Evolutionary conservation across 371 early-diverging fungal species (phyloP), one percentile per base, ranked within the genome.

Genomic region (Apophysomyces variabilis): DNA sequence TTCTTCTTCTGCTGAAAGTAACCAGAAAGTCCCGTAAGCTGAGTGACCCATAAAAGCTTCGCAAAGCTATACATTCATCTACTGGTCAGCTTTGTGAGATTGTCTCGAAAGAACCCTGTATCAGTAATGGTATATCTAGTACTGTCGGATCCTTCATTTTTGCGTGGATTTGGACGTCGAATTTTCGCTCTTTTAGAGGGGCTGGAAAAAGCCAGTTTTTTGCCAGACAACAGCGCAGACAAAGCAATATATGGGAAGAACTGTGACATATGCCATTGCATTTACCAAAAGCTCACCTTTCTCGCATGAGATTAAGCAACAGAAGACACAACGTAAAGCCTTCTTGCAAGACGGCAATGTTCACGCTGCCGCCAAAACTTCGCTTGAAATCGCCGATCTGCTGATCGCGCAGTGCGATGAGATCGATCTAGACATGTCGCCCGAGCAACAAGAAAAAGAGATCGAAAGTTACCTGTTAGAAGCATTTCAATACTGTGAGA

Each of bases 231-330:
- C 32, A 26, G 37, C 44, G 38, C 60, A 41, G 16, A 39, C 54
- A 11, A 43, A 57, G 36, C 13, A 35, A 59, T 38, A 8, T 3
- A 79, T 79, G 80, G 74, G 72, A 16, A 75, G 72, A 62, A 59
- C 36, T 60, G 77, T 72, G 14, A 76, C 78, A 4, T 81, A 75
- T 62, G 74, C 65, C 11, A 80, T 80, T 60, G 68, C 68, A 7
- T 74, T 69, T 18, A 54, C 60, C 4, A 60, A 66, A 12, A 47
- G 57, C 37, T 67, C 74, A 0, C 66, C 67, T 6, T 66, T 66
- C 21, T 57, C 59, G 7, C 45, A 64, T 32, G 73, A 72, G 32
- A 70, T 74, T 36, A 68, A 61, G 37, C 57, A 62, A 38, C 35
- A 46, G 37, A 65, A 65, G 11, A 21, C 16, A 8, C 45, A 64